A percentile compares a stretch with the other conserved stretches of the same genome.
Evolutionary conservation across 139 green algal genomes (phyloP).

Genomic region (Protoeuglena noctilucae): DNA sequence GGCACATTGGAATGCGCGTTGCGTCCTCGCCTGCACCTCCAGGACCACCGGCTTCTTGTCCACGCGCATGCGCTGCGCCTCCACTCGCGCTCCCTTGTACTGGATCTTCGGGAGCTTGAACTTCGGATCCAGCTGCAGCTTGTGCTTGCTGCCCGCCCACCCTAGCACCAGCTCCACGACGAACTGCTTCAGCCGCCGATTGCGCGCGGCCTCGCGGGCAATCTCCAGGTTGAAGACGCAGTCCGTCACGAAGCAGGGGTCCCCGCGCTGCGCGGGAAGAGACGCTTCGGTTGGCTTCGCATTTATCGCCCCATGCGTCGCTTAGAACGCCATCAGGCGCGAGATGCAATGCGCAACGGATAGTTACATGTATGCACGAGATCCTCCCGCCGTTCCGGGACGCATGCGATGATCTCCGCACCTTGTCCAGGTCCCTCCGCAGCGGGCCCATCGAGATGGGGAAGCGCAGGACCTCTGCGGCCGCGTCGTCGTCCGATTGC

Average conservation of each 20-base stretch:
- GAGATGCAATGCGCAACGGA: too few species aligned
- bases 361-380: too few species aligned
- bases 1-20: too few species aligned
- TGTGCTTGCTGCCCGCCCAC: not conserved
- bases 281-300: too few species aligned
- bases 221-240: not conserved
- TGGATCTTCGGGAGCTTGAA: not conserved
- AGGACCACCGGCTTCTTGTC: not conserved
- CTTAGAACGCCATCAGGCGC: too few species aligned
- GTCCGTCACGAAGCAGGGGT: not conserved
- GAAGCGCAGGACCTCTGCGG: slow-evolving; percentile 1
- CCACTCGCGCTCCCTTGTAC: not conserved
- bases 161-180: not conserved
- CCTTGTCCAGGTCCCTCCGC: not conserved
- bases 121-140: not conserved
- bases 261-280: too few species aligned
- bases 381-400: too few species aligned
- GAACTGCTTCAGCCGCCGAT: not conserved
- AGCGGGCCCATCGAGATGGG: not conserved
- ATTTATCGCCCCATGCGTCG: too few species aligned
- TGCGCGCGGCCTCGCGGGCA: not conserved
- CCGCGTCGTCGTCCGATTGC: not conserved
- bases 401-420: too few species aligned
- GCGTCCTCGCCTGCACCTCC: too few species aligned
- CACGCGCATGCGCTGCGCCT: not conserved